Evolutionary conservation across 768 basidiomycete species (phyloP), one percentile per base, ranked within the genome.

Genomic region (Naganishia friedmannii): DNA sequence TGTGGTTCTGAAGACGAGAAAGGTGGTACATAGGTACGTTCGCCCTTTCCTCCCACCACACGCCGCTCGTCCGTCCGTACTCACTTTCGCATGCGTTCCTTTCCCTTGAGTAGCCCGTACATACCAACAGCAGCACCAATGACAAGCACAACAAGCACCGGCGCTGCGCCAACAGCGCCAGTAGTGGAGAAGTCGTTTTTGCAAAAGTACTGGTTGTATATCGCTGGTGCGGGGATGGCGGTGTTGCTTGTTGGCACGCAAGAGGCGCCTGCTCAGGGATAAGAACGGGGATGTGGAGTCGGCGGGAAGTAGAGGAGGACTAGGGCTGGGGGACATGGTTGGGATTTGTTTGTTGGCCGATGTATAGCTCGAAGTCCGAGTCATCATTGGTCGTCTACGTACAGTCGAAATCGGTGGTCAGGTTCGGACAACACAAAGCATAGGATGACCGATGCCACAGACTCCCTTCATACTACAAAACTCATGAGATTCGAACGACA

Each of bases 201-300:
- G 51, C 89, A 91, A 76, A 93, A 93, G 78, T 94, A 94, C 80
- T 94, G 93, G 93, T 83, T 93, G 80, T 93, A 92, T 75, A 85
- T 91, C 45, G 82, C 85, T 51, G 84, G 87, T 3, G 79, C 86
- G n/a, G 60, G 60, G 8, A 42, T 63, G 39, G 60, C 60, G 39
- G 39, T 63, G 23, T 21, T 45, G 19, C 23, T 63, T 26, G 32
- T 63, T 2, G 60, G 60, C 9, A 63, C 60, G 60, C 39, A 42
- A 42, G 39, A 63, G n/a, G 34, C 37, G 60, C 60, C 29, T 26
- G 39, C 13, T 31, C 31, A 31, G 60, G 60, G 60, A 3, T 51
- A 51, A 17, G 15, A 15, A 42, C 15, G 7, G 15, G 9, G 42
- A n/a, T n/a, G n/a, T n/a, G n/a, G n/a, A n/a, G n/a, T n/a, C n/a